phyloP scores from a whole-genome alignment of 1,284 basidiomycete genomes.

The Microbotryum lychnidis-dioicae region DNA sequence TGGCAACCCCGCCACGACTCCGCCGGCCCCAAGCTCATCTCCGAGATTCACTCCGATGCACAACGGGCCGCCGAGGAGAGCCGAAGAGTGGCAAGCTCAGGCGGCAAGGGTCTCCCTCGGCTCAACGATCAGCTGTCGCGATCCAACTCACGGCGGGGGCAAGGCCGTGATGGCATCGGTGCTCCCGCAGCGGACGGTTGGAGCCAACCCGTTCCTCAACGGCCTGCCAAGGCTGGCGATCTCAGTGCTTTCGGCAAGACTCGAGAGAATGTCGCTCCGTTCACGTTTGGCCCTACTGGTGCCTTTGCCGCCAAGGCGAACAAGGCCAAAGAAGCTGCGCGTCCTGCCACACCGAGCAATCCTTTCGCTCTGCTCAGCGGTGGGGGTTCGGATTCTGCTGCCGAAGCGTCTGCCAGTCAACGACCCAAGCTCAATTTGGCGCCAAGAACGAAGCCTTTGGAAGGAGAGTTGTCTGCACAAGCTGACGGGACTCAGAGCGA shows the following conservation, averaged over 20 bases:
- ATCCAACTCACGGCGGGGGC: constrained; percentile 80
- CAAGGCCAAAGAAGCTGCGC: constrained; percentile 25
- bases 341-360: constrained; percentile 28
- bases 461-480: constrained; percentile 24
- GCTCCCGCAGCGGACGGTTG: constrained; percentile 62
- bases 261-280: constrained; percentile 24
- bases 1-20: constrained; percentile 70
- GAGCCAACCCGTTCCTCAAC: constrained; percentile 51
- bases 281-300: constrained; percentile 26
- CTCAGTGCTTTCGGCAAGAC: constrained; percentile 82
- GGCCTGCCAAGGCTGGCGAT: constrained; percentile 70
- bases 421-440: constrained; percentile 65
- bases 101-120: constrained; percentile 43
- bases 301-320: constrained; percentile 24
- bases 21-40: constrained; percentile 77
- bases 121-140: constrained; percentile 53
- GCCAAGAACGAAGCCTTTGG: constrained; percentile 52
- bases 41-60: constrained; percentile 74
- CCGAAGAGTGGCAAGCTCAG: constrained; percentile 39
- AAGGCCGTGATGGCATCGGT: constrained; percentile 53
- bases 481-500: constrained; percentile 10
- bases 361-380: constrained; percentile 30
- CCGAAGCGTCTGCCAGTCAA: constrained; percentile 49
- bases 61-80: constrained; percentile 67
- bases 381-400: constrained; percentile 21